Evolutionary conservation across 163 green algal genomes (phyloP), one percentile per base, ranked within the genome.

Genomic region (Picocystis sp.): DNA sequence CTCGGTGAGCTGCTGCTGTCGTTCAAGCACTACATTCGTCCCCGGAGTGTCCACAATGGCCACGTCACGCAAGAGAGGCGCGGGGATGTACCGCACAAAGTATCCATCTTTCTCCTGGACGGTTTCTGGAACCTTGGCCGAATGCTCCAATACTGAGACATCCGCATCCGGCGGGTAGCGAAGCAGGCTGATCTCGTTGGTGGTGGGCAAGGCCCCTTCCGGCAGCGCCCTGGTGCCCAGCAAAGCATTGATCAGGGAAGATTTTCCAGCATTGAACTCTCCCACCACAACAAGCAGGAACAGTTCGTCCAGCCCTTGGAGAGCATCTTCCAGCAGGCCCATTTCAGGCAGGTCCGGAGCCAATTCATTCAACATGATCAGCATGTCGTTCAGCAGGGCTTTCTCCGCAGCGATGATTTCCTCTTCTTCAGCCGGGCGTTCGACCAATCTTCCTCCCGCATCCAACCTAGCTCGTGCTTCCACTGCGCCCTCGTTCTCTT

Each of bases 1-100:
- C 80, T 97, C 89, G 12, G 88, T 94, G 47, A 98, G 73, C 21
- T 81, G 72, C 76, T 97, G 84, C 72, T 98, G 89, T n/a, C 87
- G 75, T 41, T 92, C 79, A 49, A 98, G 62, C 44, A 96, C 88
- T 2, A 96, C 88, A 64, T 98, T 98, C 6, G 87, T 97, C 50
- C 89, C 89, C 10, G 88, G 83, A 1, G 87, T 95, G 73, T 95
- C 86, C 50, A 94, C 86, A 25, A 94, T 78, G 58, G 79, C 82
- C 22, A 94, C 64, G 45, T 87, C 68, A 29, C 55, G 56, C 24
- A 80, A 66, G 15, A 83, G 6, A 13, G 15, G 22, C 24, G 11
- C 53, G 25, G 52, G 52, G 11, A 58, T 45, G 6, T 9, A 52
- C 51, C 33, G 52, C 34, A 57, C 22, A 42, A 57, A 57, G 22